phyloP scores from a whole-genome alignment of 2,329 filamentous ascomycete species.

The Zymoseptoria crescenta region DNA sequence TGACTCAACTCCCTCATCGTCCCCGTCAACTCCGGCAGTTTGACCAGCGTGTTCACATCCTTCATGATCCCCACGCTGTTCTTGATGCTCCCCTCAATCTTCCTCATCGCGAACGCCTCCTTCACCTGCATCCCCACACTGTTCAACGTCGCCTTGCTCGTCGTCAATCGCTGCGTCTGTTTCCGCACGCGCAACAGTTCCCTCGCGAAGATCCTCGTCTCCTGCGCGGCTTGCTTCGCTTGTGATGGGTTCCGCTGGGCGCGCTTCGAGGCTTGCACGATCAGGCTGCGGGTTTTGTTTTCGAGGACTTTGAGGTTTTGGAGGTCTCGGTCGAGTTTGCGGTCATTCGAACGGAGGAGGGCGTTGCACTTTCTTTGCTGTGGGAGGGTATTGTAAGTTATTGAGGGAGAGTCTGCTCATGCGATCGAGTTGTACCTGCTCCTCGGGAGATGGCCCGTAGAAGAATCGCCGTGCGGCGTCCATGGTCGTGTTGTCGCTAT shows the following conservation, averaged over 20 bases:
- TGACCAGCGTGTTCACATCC: slow-evolving; percentile 80
- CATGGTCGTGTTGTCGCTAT: slow-evolving; percentile 48
- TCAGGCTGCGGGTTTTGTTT: slow-evolving; percentile 74
- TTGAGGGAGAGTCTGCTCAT: background rate
- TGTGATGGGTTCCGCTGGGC: slow-evolving; percentile 72
- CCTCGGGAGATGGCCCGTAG: slow-evolving; percentile 85
- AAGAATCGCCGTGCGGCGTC: slow-evolving; percentile 80
- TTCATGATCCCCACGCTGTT: slow-evolving; percentile 91
- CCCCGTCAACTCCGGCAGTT: slow-evolving; percentile 73
- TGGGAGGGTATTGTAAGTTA: background rate
- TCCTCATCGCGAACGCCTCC: slow-evolving; percentile 88
- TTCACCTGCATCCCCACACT: slow-evolving; percentile 97
- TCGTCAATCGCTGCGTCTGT: slow-evolving; percentile 65
- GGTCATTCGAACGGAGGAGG: slow-evolving; percentile 80
- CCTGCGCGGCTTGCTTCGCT: slow-evolving; percentile 67
- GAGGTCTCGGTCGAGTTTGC: slow-evolving; percentile 93
- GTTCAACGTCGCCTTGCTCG: slow-evolving; percentile 82
- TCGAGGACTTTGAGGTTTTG: slow-evolving; percentile 69
- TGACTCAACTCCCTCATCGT: slow-evolving; percentile 84
- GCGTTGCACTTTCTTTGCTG: slow-evolving; percentile 94
- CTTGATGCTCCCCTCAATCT: slow-evolving; percentile 87
- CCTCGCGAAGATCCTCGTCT: slow-evolving; percentile 79
- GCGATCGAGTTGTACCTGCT: slow-evolving; percentile 57
- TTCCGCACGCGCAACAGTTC: slow-evolving; percentile 80
- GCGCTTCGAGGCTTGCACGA: slow-evolving; percentile 73